phyloP scores from a whole-genome alignment of 306 rosid species.

The Gastrolobium villosum region DNA sequence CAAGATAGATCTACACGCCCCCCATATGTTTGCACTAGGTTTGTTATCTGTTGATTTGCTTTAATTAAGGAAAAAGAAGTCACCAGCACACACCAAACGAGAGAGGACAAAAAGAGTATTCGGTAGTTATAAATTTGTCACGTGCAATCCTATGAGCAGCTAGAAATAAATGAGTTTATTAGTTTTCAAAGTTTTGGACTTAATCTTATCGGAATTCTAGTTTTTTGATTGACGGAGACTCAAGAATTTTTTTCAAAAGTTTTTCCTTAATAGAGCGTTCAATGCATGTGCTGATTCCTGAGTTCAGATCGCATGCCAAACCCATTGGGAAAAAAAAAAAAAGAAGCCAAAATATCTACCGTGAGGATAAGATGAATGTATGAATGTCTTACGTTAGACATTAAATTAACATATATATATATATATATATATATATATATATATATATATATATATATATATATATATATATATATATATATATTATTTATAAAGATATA shows the following conservation, averaged over 20 bases:
- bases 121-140: conserved; percentile 36
- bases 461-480: background rate
- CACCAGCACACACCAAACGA: conserved; percentile 16
- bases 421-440: too few relatives aligned
- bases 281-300: conserved; percentile 47
- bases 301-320: conserved; percentile 41
- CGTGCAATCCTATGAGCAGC: conserved; percentile 39
- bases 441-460: too few relatives aligned
- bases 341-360: conserved; percentile 14
- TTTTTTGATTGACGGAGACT: conserved; percentile 26
- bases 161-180: conserved; percentile 19
- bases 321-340: conserved; percentile 3
- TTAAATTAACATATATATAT: conserved; percentile 15
- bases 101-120: conserved; percentile 5
- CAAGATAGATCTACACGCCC: background rate
- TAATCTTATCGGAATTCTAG: background rate
- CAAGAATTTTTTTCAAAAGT: background rate
- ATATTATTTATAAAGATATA: too few relatives aligned
- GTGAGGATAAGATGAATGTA: background rate
- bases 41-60: conserved; percentile 17
- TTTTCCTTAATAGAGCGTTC: conserved; percentile 16
- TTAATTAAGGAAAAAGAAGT: conserved; percentile 15
- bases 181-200: conserved; percentile 19
- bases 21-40: background rate
- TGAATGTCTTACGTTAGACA: conserved; percentile 5